phyloP scores from a whole-genome alignment of 768 basidiomycete genomes.

The Lactarius hatsudake region DNA sequence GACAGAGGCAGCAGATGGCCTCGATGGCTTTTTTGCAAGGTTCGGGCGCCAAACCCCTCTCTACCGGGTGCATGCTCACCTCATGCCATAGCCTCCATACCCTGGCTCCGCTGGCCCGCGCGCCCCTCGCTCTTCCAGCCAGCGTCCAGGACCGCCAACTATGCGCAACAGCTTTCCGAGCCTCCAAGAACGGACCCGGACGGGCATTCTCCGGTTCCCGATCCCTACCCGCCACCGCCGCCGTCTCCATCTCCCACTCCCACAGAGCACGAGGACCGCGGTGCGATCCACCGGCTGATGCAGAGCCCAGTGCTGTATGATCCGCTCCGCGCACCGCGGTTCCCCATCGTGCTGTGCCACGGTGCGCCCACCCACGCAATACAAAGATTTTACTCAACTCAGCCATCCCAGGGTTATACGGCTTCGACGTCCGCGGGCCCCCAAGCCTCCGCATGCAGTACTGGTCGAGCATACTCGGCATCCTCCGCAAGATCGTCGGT shows the following conservation, averaged over 20 bases:
- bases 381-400: not conserved
- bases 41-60: not conserved
- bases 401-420: slow-evolving; percentile 70
- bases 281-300: slow-evolving; percentile 68
- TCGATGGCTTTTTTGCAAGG: slow-evolving; percentile 14
- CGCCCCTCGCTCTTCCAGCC: slow-evolving; percentile 10
- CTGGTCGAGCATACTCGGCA: slow-evolving; percentile 84
- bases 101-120: slow-evolving; percentile 21
- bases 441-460: slow-evolving; percentile 88
- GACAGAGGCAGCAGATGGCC: slow-evolving; percentile 2
- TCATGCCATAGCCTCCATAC: not conserved
- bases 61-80: not conserved
- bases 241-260: not conserved
- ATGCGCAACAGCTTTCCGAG: not conserved
- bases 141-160: not conserved
- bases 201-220: not conserved
- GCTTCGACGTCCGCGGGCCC: slow-evolving; percentile 89
- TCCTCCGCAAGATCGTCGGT: slow-evolving; percentile 76
- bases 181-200: not conserved
- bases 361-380: slow-evolving; percentile 49
- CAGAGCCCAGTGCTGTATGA: slow-evolving; percentile 75
- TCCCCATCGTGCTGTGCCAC: slow-evolving; percentile 94
- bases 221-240: not conserved
- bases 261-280: slow-evolving; percentile 31
- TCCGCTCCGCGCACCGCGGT: slow-evolving; percentile 74